These are phyloP conservation scores for Danielozyma ontarioensis DNA, from an alignment of 805 yeast genomes.

Conservation along the genomic window DNA sequence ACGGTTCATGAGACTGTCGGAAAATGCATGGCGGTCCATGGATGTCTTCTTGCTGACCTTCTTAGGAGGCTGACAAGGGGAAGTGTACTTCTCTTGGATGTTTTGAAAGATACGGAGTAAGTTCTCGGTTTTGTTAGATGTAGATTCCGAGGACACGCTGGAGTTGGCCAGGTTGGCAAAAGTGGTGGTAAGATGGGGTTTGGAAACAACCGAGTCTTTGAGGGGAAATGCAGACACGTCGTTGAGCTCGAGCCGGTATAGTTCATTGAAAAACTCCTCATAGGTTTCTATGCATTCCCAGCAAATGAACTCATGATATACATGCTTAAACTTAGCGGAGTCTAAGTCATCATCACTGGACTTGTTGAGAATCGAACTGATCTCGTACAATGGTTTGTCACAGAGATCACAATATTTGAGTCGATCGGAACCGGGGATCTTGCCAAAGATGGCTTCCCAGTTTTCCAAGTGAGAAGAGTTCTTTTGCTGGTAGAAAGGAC, in stretches of 20 bases:
- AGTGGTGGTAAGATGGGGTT: neutral
- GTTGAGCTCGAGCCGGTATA: conserved; percentile 4
- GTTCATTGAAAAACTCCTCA: conserved; percentile 46
- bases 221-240: too few relatives aligned
- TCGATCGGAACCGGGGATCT: conserved; percentile 32
- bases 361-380: conserved; percentile 37
- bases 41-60: conserved; percentile 8
- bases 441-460: conserved; percentile 33
- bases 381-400: conserved; percentile 63
- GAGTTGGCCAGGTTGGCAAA: neutral
- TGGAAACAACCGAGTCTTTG: neutral
- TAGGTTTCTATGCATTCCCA: conserved; percentile 56
- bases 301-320: conserved; percentile 55
- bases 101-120: conserved; percentile 1
- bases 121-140: neutral
- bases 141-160: neutral
- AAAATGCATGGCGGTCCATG: conserved; percentile 31
- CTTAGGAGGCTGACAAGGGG: conserved; percentile 1
- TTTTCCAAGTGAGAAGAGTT: conserved; percentile 13
- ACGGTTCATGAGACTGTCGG: conserved; percentile 21
- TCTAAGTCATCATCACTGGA: too few relatives aligned
- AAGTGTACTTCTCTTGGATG: neutral
- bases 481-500: neutral
- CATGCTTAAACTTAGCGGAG: conserved; percentile 13
- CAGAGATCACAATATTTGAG: conserved; percentile 61